A percentile compares a stretch with the other conserved stretches of the same genome.
phyloP scores from a whole-genome alignment of 75 land plant genomes.

The Pinus albicaulis region DNA sequence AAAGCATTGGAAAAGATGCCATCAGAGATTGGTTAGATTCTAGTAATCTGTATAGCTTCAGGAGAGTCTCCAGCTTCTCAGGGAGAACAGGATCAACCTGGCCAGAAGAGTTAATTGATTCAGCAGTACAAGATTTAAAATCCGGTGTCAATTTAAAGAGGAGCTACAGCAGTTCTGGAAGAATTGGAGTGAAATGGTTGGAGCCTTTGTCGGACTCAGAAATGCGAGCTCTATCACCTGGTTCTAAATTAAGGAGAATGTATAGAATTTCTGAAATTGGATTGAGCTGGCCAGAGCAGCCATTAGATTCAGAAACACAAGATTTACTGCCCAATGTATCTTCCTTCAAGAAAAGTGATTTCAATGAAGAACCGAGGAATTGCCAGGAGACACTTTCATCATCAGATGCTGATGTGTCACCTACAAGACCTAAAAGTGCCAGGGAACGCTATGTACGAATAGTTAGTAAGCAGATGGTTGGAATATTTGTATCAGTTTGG shows the following conservation, averaged over 20 bases:
- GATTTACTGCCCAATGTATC: conserved; percentile 24
- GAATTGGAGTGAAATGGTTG: conserved; percentile 20
- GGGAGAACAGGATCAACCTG: conserved; percentile 32
- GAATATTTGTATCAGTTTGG: conserved; percentile 85
- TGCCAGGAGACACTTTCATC: conserved; percentile 15
- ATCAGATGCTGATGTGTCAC: conserved; percentile 28
- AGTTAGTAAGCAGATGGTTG: conserved; percentile 99
- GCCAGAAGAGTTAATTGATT: conserved; percentile 48
- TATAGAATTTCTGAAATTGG: conserved; percentile 55
- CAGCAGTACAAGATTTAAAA: conserved; percentile 18
- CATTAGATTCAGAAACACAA: conserved; percentile 39
- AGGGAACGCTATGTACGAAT: conserved; percentile 55
- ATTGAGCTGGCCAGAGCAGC: conserved; percentile 69
- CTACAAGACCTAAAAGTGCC: conserved; percentile 22
- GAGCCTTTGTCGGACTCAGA: conserved; percentile 15
- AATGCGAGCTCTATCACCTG: background rate
- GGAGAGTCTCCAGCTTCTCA: conserved; percentile 23
- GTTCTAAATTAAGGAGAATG: conserved; percentile 28
- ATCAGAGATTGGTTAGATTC: conserved; percentile 1
- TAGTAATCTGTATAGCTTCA: conserved; percentile 8
- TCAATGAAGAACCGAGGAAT: conserved; percentile 10
- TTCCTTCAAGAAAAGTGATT: conserved; percentile 36
- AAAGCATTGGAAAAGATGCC: conserved; percentile 10
- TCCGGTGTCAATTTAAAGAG: conserved; percentile 32
- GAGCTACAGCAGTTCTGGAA: conserved; percentile 38